phyloP scores from a whole-genome alignment of 1,284 basidiomycete genomes.

The Laetiporus sulphureus region DNA sequence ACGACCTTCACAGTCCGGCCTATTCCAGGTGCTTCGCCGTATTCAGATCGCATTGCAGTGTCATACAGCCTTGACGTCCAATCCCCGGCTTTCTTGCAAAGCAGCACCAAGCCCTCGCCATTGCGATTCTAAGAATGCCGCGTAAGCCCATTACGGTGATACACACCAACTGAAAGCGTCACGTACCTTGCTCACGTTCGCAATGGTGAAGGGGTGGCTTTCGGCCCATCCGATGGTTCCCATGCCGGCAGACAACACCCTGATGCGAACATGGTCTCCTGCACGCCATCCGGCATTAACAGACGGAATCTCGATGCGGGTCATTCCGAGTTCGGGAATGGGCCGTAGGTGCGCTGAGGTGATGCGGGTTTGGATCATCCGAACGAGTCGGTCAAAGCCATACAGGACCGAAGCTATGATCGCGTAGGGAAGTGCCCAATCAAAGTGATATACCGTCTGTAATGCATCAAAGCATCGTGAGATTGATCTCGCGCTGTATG shows the following conservation, averaged over 20 bases:
- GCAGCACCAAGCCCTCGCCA: conserved; percentile 51
- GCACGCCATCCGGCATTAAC: conserved; percentile 77
- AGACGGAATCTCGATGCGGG: conserved; percentile 49
- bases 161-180: no score
- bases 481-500: no score
- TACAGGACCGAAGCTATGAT: conserved; percentile 48
- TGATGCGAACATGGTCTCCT: conserved; percentile 75
- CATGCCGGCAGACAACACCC: conserved; percentile 47
- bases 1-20: conserved; percentile 41
- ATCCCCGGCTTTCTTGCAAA: conserved; percentile 57
- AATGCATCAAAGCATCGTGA: background rate
- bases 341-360: conserved; percentile 47
- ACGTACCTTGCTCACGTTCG: conserved; percentile 37
- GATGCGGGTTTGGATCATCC: conserved; percentile 61
- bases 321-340: conserved; percentile 49
- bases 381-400: conserved; percentile 55
- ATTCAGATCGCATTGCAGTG: conserved; percentile 31
- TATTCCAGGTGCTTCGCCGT: conserved; percentile 8
- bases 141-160: no score
- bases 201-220: conserved; percentile 76
- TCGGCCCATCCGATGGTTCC: conserved; percentile 44
- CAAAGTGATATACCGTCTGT: conserved; percentile 34
- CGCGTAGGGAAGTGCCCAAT: conserved; percentile 40
- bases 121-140: no score
- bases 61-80: conserved; percentile 61